Base-by-base conservation (phyloP, 129 eudicot genomes). In the Oenanthe sinensis region DNA sequence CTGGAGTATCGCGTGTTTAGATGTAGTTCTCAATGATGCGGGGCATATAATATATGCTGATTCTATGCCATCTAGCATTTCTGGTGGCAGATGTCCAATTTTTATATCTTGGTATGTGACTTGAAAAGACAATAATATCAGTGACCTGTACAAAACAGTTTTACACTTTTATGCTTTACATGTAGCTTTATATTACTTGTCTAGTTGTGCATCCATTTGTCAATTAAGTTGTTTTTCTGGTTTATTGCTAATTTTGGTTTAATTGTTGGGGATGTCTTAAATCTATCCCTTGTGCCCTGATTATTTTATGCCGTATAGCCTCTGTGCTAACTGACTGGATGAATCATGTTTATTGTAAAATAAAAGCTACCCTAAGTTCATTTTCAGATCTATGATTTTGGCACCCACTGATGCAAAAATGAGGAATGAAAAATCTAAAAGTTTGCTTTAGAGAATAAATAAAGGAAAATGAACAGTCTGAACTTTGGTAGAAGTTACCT, bases 321-420 rank as follows among this genome's bases (percentile, higher is more conserved):
- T 6, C 50, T n/a, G 50, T 39, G 52, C 16, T 43, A 58, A n/a
- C 28, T 43, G 52, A 71, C 28, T 10, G 8, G 28, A 43, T 42
- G 14, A 42, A 71, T 71, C 16, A 42, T 42, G 30, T 42, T 24
- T 22, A 20, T 50, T 1, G 10, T 19, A 13, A 17, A 22, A 8
- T 39, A 3, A 71, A 22, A 42, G 48, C 49, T 72, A 20, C 17
- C 19, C 6, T n/a, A 24, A 72, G 19, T 72, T 72, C 36, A 43
- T 42, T 39, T 72, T 36, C 76, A 72, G 30, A 43, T 72, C 52
- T 43, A 37, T 11, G 76, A 72, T 37, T 72, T 72, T 40, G 75
- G 50, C 65, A 55, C 65, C 65, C 43, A 16, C 48, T 19, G 26
- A 39, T 70, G 75, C 75, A 39, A 39, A 22, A 19, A 36, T 5